Evolutionary conservation across 2,329 filamentous ascomycete genomes (phyloP).

Genomic region (Ustulina deusta): DNA sequence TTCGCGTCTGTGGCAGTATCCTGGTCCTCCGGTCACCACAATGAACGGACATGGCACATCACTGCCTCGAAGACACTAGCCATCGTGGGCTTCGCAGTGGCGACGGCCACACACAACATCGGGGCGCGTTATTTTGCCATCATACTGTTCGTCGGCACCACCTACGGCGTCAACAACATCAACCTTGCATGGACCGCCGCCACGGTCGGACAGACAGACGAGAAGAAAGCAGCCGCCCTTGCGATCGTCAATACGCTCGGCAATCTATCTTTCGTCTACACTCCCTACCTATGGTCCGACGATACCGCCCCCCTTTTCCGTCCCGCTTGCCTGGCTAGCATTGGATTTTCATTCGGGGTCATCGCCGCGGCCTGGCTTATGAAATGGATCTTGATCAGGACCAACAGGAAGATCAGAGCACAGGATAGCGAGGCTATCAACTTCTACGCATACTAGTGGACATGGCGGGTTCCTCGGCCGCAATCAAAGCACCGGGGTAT

Average conservation of each 20-base stretch:
- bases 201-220: slow-evolving; percentile 58
- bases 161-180: slow-evolving; percentile 58
- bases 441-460: slow-evolving; percentile 37
- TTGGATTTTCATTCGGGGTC: slow-evolving; percentile 38
- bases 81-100: slow-evolving; percentile 50
- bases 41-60: slow-evolving; percentile 62
- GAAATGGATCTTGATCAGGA: slow-evolving; percentile 32
- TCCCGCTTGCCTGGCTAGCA: slow-evolving; percentile 49
- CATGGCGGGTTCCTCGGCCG: not conserved
- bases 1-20: slow-evolving; percentile 54
- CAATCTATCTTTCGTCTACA: slow-evolving; percentile 55
- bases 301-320: slow-evolving; percentile 25
- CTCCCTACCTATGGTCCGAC: slow-evolving; percentile 51
- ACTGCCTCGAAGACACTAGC: slow-evolving; percentile 56
- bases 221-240: slow-evolving; percentile 60
- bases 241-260: slow-evolving; percentile 52
- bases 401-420: slow-evolving; percentile 36
- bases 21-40: slow-evolving; percentile 58
- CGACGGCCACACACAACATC: slow-evolving; percentile 45
- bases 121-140: slow-evolving; percentile 52
- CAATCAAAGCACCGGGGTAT: not conserved
- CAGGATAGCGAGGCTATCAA: slow-evolving; percentile 33
- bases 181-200: slow-evolving; percentile 58
- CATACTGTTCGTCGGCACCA: slow-evolving; percentile 54
- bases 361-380: slow-evolving; percentile 37